phyloP scores from a whole-genome alignment of 139 green algal genomes.

The Chlorella vulgaris region DNA sequence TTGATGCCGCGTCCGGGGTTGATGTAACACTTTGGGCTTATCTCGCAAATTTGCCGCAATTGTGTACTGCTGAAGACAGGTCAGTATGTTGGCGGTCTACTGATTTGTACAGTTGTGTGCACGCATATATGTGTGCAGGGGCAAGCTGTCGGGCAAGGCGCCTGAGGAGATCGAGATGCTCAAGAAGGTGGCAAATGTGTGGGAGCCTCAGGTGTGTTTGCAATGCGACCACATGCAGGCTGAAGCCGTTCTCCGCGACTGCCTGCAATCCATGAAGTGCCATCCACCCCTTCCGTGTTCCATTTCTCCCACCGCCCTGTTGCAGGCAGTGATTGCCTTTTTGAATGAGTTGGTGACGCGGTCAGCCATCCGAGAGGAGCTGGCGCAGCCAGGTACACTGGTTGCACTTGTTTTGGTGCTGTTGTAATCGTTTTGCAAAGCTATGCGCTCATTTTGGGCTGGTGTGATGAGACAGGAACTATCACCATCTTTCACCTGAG shows the following conservation, averaged over 20 bases:
- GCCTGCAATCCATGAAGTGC: background rate
- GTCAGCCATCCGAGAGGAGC: slow-evolving; percentile 40
- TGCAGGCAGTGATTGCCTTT: slow-evolving; percentile 25
- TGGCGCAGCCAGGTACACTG: slow-evolving; percentile 36
- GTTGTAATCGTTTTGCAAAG: background rate
- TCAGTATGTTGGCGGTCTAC: too few species aligned
- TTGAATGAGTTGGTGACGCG: slow-evolving; percentile 39
- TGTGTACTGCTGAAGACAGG: too few species aligned
- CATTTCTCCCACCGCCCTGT: background rate
- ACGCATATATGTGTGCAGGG: too few species aligned
- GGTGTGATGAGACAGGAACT: slow-evolving; percentile 31
- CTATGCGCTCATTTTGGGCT: background rate
- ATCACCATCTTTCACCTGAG: slow-evolving; percentile 44
- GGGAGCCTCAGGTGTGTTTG: slow-evolving; percentile 31
- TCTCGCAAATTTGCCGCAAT: too few species aligned
- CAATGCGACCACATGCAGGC: too few species aligned
- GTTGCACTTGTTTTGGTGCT: background rate
- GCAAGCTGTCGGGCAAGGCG: slow-evolving; percentile 74
- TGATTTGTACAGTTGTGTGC: too few species aligned
- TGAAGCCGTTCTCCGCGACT: background rate
- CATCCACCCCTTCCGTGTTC: background rate
- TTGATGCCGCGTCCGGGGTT: too few species aligned
- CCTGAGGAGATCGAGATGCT: slow-evolving; percentile 68
- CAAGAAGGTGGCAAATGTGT: slow-evolving; percentile 14
- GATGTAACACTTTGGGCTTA: too few species aligned